A percentile compares a stretch with the other conserved stretches of the same genome.
Evolutionary conservation across 2,329 filamentous ascomycete species (phyloP).

Genomic region (Fusarium sp.): DNA sequence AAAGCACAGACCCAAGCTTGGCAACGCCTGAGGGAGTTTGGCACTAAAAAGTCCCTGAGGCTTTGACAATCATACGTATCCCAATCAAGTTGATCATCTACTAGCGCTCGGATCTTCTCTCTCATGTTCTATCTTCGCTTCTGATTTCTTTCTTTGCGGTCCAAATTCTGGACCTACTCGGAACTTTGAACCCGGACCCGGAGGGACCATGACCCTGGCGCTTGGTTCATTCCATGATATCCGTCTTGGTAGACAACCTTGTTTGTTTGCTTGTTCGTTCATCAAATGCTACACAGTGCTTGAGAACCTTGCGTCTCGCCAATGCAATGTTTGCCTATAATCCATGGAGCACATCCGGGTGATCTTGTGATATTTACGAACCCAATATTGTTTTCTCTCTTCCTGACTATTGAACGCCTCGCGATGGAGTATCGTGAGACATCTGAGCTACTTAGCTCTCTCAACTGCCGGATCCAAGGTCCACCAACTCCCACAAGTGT

Average conservation of each 20-base stretch:
- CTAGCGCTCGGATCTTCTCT: conserved; percentile 4
- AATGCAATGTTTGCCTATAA: conserved; percentile 18
- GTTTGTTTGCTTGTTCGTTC: conserved; percentile 1
- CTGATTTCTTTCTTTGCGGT: conserved; percentile 14
- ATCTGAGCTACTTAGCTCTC: conserved; percentile 4
- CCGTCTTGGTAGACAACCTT: conserved; percentile 7
- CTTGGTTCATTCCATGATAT: conserved; percentile 24
- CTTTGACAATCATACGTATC: conserved; percentile 9
- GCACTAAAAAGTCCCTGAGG: conserved; percentile 11
- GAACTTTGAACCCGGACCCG: conserved; percentile 5
- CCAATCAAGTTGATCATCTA: conserved; percentile 5
- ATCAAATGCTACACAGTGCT: conserved; percentile 32
- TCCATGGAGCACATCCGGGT: conserved; percentile 29
- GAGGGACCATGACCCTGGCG: conserved; percentile 28
- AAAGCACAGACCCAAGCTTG: conserved; percentile 31
- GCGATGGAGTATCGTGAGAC: conserved; percentile 1
- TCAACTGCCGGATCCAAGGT: conserved; percentile 32
- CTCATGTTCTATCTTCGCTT: not conserved
- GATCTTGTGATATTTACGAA: conserved; percentile 8
- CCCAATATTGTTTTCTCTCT: not conserved
- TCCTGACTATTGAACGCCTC: not conserved
- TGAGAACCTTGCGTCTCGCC: not conserved
- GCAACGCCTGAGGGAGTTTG: conserved; percentile 14
- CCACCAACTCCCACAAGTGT: conserved; percentile 29
- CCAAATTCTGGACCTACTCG: conserved; percentile 6